Percentiles rank a stretch among this genome's conserved stretches.
Conservation (phyloP, 768 basidiomycete genomes). For the Tulasnella sp. region DNA sequence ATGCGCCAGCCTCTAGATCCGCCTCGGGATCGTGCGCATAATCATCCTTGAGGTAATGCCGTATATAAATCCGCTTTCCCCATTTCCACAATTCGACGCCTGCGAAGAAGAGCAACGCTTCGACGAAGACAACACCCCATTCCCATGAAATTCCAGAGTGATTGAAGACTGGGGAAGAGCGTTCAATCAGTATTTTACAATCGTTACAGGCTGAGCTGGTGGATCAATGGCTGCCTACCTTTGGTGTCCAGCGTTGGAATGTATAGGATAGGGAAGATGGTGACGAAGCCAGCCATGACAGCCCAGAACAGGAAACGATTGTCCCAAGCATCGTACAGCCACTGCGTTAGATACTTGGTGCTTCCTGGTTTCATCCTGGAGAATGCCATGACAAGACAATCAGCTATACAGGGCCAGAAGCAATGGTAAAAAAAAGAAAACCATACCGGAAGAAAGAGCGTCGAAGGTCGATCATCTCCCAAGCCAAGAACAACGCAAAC, state of each 20-base stretch:
- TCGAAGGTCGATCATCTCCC: slow-evolving; percentile 40
- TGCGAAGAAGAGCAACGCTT: slow-evolving; percentile 39
- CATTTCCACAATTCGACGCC: slow-evolving; percentile 37
- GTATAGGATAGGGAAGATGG: slow-evolving; percentile 47
- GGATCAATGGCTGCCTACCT: neutral
- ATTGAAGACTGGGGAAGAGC: slow-evolving; percentile 43
- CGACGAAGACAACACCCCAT: slow-evolving; percentile 47
- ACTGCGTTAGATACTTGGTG: slow-evolving; percentile 42
- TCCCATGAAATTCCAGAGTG: slow-evolving; percentile 45
- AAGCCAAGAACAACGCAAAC: slow-evolving; percentile 39
- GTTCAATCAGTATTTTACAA: neutral
- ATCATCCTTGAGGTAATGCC: slow-evolving; percentile 21
- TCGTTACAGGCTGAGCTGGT: neutral
- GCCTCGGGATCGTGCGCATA: slow-evolving; percentile 29
- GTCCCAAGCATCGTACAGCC: slow-evolving; percentile 43
- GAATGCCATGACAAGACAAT: neutral
- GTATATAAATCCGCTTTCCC: slow-evolving; percentile 28
- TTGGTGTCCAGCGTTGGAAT: slow-evolving; percentile 44
- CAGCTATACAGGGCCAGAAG: neutral
- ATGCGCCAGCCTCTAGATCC: slow-evolving; percentile 32
- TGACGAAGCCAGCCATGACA: slow-evolving; percentile 42
- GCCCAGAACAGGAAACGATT: slow-evolving; percentile 46
- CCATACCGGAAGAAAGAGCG: slow-evolving; percentile 43
- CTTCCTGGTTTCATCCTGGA: slow-evolving; percentile 42
- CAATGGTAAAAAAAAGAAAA: slow-evolving; percentile 33